Conservation (phyloP, 2,329 filamentous ascomycete species). For the Arthrobotrys entomopaga region DNA sequence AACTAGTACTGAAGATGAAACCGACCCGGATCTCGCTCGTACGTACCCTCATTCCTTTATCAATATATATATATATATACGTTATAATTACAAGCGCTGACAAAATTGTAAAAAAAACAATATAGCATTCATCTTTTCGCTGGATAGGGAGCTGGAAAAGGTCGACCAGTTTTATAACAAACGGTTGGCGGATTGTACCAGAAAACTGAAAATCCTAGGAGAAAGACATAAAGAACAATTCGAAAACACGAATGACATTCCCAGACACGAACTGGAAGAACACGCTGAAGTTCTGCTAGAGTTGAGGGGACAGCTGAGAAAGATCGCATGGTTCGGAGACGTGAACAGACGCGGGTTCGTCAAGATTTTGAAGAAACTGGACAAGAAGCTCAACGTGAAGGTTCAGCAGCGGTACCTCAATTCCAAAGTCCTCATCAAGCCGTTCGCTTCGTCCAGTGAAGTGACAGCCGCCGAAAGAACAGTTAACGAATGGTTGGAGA, state of each 20-base stretch:
- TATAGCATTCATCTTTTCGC: constrained; percentile 92
- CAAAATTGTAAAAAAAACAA: constrained; percentile 2
- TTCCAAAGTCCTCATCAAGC: constrained; percentile 86
- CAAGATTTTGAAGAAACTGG: constrained; percentile 98
- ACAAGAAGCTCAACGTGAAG: constrained; percentile 84
- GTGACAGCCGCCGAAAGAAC: constrained; percentile 70
- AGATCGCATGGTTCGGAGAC: constrained; percentile 97
- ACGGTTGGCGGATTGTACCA: constrained; percentile 84
- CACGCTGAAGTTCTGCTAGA: constrained; percentile 89
- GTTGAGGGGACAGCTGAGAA: constrained; percentile 84
- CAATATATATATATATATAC: not conserved
- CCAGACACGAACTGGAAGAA: constrained; percentile 90
- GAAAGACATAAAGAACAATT: constrained; percentile 77
- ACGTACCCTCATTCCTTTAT: constrained; percentile 62
- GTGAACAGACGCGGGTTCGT: constrained; percentile 94
- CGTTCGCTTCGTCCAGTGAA: constrained; percentile 81
- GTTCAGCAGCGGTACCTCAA: constrained; percentile 87
- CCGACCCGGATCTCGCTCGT: constrained; percentile 90
- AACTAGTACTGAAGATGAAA: constrained; percentile 73
- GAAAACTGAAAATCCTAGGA: constrained; percentile 84
- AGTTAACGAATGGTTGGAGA: constrained; percentile 92
- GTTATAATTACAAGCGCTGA: constrained; percentile 53
- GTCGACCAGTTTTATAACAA: constrained; percentile 98
- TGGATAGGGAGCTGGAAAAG: constrained; percentile 96
- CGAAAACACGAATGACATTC: constrained; percentile 67